Evolutionary conservation across 345 rosid species (phyloP), one percentile per base, ranked within the genome.

Genomic region (Lepidium didymum): DNA sequence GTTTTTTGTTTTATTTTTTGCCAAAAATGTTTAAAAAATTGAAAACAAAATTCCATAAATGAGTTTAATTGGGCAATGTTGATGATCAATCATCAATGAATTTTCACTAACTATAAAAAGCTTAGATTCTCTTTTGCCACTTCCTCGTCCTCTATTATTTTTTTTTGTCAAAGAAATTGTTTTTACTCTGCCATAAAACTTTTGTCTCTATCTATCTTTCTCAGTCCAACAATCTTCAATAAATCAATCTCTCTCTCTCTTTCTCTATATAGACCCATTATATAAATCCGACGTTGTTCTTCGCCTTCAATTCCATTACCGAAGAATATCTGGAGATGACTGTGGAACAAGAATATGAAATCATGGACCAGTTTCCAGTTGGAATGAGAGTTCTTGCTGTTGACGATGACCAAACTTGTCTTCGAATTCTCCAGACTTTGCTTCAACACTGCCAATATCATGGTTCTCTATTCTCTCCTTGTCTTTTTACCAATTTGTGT

Each of bases 301-400:
- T 10, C 3, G n/a, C 18, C 19, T 70, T 50, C 21, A 42, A 35
- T 14, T 53, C 38, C 10, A 1, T 70, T 64, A 78, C 36, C 25
- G 21, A 47, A 52, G 4, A 29, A 64, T 18, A n/a, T 68, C 16
- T 9, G 34, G 34, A n/a, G 47, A 89, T 89, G 92, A 79, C 77
- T 47, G 78, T 86, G 7, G 86, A 80, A 49, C 83, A 81, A 35
- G 67, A 73, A 35, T 62, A 62, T 29, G 87, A 73, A 44, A 56
- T 56, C 3, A 34, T 13, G n/a, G 87, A 87, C 64, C 84, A 75
- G 83, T 89, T 89, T 71, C 96, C 96, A 0, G 35, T 78, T 15
- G 96, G 93, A 35, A 79, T 90, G 87, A 79, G 96, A 64, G 91
- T 90, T 69, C 79, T 90, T 77, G 96, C 91, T 10, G 91, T 87